Evolutionary conservation across 2,329 filamentous ascomycete genomes (phyloP), one percentile per base, ranked within the genome.

Genomic region (Dactylellina cionopaga): DNA sequence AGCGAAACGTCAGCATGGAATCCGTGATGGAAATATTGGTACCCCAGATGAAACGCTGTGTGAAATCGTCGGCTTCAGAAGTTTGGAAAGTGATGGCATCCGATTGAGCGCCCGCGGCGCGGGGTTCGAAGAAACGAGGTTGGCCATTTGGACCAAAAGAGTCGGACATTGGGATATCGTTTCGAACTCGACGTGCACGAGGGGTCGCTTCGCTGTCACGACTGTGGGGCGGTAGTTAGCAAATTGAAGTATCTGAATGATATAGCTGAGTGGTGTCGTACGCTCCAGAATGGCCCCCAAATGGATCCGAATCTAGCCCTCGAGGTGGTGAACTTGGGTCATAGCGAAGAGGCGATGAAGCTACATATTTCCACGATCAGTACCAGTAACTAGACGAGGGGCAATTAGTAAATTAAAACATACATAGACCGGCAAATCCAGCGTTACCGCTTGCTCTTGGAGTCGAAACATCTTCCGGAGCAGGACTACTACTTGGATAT

Each of bases 1-100:
- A 92, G 78, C 95, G 94, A 84, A 97, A 96, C 0, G 89, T 85
- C 55, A 88, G 87, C 80, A 96, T 91, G 0, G 92, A 92, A 79
- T 98, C 93, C 71, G 92, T 88, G 58, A 99, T 90, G 3, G 94
- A 96, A 52, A 99, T 91, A 37, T 96, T 98, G 43, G 95, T 99
- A 80, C 95, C 95, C 95, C 95, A 99, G 75, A 99, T 94, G 66
- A 96, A 87, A 76, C 90, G 88, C 63, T 90, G 89, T 37, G 91
- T 91, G 68, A 87, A 87, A 1, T 93, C 95, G 37, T 92, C 94
- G 39, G 97, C 86, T 78, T 97, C 91, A 13, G 75, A 76, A 35
- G 76, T 77, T 33, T 75, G 75, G 15, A 74, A 76, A 15, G 75
- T 74, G 24, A 73, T 75, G 0, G 95, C 95, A 80, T 99, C 95